Base-by-base conservation (phyloP, 768 basidiomycete genomes). In the Auriscalpium orientale region DNA sequence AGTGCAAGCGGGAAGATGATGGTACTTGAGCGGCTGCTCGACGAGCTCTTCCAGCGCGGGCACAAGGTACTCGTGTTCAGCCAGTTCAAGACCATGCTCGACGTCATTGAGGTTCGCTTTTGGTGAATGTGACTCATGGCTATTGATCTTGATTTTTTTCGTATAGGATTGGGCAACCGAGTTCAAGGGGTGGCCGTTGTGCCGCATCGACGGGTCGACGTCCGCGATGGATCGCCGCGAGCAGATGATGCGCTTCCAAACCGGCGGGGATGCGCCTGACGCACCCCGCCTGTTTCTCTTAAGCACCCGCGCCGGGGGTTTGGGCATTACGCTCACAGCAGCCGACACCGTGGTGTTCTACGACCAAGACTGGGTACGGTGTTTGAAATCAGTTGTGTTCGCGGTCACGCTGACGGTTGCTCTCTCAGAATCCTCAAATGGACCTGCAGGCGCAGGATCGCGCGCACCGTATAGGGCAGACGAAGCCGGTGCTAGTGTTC, bases 1-100 rank as follows among this genome's bases (percentile, higher is more conserved):
- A 84, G 87, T 55, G 83, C 84, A 0, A 92, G 89, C 55, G 97
- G 97, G 16, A 99, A 99, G 77, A 98, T 98, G 95, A 87, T 98
- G 78, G 74, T 99, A 2, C 80, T 99, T 0, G 90, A 98, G 59
- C 82, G 94, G 7, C 74, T 99, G 9, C 78, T 99, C 8, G 81
- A 81, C 35, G 93, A 85, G 55, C 72, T 99, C 34, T 91, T 98
- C 70, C 75, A 73, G 40, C 73, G 85, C 3, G 81, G 79, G 8
- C 94, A 95, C 70, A 95, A 93, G 66, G 89, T 91, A 0, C 71
- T 94, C n/a, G 65, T 89, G 12, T 90, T 89, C 70, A 91, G 89
- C 56, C 95, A 99, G 71, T 98, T 99, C 71, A 94, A 89, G 47
- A 93, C 87, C 4, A 93, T 98, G 93, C 74, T 98, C 54, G 88